A percentile compares a stretch with the other conserved stretches of the same genome.
Evolutionary conservation across 176 grass and related monocot species (phyloP).

Genomic region (Juncus inflexus): DNA sequence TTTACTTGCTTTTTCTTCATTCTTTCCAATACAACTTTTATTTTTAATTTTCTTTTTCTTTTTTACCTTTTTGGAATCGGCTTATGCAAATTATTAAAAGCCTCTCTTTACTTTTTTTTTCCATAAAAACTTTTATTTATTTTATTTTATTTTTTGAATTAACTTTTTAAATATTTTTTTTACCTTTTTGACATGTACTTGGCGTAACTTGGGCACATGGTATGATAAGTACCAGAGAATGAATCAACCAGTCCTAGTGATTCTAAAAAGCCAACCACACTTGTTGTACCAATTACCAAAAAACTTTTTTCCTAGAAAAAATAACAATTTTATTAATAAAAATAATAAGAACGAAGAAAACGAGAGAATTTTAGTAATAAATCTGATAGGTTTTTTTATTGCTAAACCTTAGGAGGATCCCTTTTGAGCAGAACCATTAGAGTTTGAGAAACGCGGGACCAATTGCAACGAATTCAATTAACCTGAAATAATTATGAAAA

Average conservation of each 20-base stretch:
- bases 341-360: background rate
- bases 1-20: too few species aligned
- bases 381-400: slow-evolving; percentile 8
- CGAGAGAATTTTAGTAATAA: background rate
- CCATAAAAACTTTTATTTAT: too few species aligned
- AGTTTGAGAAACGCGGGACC: slow-evolving; percentile 92
- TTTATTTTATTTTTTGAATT: too few species aligned
- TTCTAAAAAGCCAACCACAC: slow-evolving; percentile 35
- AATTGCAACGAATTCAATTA: slow-evolving; percentile 94
- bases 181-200: background rate
- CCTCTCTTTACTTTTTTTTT: too few species aligned
- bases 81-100: too few species aligned
- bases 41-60: too few species aligned
- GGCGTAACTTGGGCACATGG: background rate
- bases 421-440: slow-evolving; percentile 87
- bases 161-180: too few species aligned
- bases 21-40: too few species aligned
- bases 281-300: slow-evolving; percentile 84
- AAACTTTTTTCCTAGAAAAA: slow-evolving; percentile 47
- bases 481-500: slow-evolving; percentile 37
- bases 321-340: slow-evolving; percentile 6
- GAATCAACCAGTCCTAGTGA: background rate
- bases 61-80: too few species aligned
- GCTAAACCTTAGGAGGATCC: slow-evolving; percentile 76
- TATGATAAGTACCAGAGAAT: background rate